Evolutionary conservation across 2,329 filamentous ascomycete genomes (phyloP), one percentile per base, ranked within the genome.

Genomic region (Colletotrichum chrysophilum): DNA sequence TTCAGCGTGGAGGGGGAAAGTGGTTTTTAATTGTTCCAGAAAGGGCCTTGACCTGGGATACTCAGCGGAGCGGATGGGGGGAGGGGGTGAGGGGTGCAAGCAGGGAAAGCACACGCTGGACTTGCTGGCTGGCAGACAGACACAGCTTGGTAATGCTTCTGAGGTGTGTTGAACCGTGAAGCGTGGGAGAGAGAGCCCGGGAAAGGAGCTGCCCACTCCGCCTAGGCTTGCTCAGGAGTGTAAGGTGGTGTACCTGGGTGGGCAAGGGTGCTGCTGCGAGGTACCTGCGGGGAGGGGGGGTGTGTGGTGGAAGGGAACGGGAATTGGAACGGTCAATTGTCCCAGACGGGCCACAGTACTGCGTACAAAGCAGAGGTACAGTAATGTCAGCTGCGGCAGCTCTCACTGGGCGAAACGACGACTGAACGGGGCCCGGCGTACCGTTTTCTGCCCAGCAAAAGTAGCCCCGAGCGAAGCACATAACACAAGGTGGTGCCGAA

Each of bases 1-100:
- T 6, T 43, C 18, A 55, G 58, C 21, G 18, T 26, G 34, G 64
- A 69, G 64, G 70, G 73, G 64, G 32, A 55, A 75, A 74, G 74
- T 74, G 55, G 56, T 30, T 75, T 75, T 75, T 56, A 75, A 73
- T 75, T 30, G 65, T 68, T 75, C 70, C 73, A 52, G 56, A 68
- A 65, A 67, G 43, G 67, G 67, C 56, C 61, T 70, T 56, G 64
- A 36, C 32, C 71, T 70, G 10, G 68, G 30, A 70, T 69, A 68
- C 66, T 43, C n/a, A 48, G 70, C 34, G 55, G 55, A 70, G 60
- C 30, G 43, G 30, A 52, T 70, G 36, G 64, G 67, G 52, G 30
- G 48, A 34, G 34, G 70, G 26, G 36, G 14, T 13, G 69, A 38
- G 67, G 32, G 26, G 24, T 12, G 14, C 69, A 24, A 24, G 48